Evolutionary conservation across 1,139 yeast genomes (phyloP).

Genomic region (Blastobotrys raffinosifermentans): DNA sequence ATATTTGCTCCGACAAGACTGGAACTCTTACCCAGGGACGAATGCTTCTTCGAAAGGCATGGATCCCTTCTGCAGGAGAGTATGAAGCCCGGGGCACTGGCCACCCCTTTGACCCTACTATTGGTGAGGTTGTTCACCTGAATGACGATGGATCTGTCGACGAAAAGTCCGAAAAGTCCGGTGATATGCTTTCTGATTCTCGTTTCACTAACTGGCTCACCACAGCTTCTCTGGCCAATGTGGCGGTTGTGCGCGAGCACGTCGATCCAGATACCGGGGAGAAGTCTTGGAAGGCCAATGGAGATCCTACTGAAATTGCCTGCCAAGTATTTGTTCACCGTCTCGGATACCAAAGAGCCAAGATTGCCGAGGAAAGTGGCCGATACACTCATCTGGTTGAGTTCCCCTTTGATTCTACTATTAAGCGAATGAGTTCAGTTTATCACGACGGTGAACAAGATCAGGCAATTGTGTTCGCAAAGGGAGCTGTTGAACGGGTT

Average conservation of each 20-base stretch:
- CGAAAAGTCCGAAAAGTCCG: constrained; percentile 10
- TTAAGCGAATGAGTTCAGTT: constrained; percentile 68
- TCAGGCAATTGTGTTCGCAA: constrained; percentile 45
- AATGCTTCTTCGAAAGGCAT: constrained; percentile 65
- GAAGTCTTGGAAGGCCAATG: constrained; percentile 63
- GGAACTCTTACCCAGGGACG: constrained; percentile 79
- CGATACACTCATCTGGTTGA: constrained; percentile 48
- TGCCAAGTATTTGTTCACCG: constrained; percentile 67
- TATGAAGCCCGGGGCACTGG: constrained; percentile 52
- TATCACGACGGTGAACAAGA: constrained; percentile 38
- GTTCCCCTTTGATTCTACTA: constrained; percentile 72
- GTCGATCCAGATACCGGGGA: constrained; percentile 33
- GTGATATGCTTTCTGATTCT: constrained; percentile 18
- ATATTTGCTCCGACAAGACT: constrained; percentile 78
- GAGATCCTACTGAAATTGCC: constrained; percentile 83
- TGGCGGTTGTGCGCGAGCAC: constrained; percentile 52
- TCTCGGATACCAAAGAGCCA: constrained; percentile 44
- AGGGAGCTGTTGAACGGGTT: constrained; percentile 78
- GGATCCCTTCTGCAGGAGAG: constrained; percentile 76
- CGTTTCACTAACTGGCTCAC: constrained; percentile 45
- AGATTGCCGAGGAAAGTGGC: constrained; percentile 34
- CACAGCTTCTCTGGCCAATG: constrained; percentile 67
- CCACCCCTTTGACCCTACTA: constrained; percentile 69
- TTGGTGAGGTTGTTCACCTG: constrained; percentile 48
- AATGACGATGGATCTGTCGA: constrained; percentile 41